Evolutionary conservation across 306 rosid genomes (phyloP).

Genomic region (Senna siamea): DNA sequence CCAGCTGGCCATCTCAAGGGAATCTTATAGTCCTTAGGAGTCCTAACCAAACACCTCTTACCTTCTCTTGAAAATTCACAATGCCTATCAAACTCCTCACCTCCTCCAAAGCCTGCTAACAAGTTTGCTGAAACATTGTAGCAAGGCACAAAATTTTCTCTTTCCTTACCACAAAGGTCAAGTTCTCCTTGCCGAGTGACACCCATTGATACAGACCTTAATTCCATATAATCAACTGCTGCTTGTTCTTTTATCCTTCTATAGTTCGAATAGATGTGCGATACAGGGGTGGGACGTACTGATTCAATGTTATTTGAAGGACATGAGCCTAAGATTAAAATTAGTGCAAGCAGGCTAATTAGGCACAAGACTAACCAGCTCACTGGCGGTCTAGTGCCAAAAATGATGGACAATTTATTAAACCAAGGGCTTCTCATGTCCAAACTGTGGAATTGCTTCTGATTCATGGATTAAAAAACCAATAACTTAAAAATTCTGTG

Average conservation of each 20-base stretch:
- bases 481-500: constrained; percentile 40
- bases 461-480: constrained; percentile 39
- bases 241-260: constrained; percentile 85
- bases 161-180: constrained; percentile 80
- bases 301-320: constrained; percentile 57
- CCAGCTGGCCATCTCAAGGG: constrained; percentile 83
- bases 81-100: constrained; percentile 82
- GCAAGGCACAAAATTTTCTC: constrained; percentile 82
- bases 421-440: constrained; percentile 89
- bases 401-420: constrained; percentile 58
- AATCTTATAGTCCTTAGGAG: constrained; percentile 87
- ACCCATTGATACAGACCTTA: constrained; percentile 60
- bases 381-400: constrained; percentile 70
- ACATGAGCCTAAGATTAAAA: constrained; percentile 67
- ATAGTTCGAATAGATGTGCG: constrained; percentile 65
- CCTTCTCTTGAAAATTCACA: constrained; percentile 59
- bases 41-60: constrained; percentile 73
- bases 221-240: constrained; percentile 70
- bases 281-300: constrained; percentile 47
- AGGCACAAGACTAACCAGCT: constrained; percentile 75
- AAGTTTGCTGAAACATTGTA: constrained; percentile 75
- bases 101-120: constrained; percentile 70
- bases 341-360: constrained; percentile 61
- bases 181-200: constrained; percentile 61
- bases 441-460: constrained; percentile 47